These are phyloP conservation scores for Pyrenochaeta sp. DNA, from an alignment of 2,329 filamentous ascomycete species.

Conservation along the genomic window DNA sequence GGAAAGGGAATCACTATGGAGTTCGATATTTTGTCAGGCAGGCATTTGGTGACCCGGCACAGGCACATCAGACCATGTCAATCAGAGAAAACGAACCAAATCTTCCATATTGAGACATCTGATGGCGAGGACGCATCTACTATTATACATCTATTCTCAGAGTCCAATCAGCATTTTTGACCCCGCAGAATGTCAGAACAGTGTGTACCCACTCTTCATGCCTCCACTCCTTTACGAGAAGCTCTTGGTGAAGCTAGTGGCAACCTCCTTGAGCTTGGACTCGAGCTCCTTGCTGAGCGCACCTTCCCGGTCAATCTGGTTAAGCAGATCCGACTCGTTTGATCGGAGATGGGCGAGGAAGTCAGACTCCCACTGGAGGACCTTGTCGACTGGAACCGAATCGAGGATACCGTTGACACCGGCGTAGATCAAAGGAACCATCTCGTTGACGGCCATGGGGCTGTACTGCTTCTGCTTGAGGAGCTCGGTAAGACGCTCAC, in stretches of 20 bases:
- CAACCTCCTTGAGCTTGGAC: slow-evolving; percentile 78
- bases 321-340: slow-evolving; percentile 84
- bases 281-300: slow-evolving; percentile 94
- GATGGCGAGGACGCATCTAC: slow-evolving; percentile 49
- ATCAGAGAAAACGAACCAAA: slow-evolving; percentile 35
- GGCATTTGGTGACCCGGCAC: slow-evolving; percentile 3
- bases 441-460: slow-evolving; percentile 98
- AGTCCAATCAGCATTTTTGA: slow-evolving; percentile 49
- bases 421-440: slow-evolving; percentile 99
- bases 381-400: slow-evolving; percentile 85
- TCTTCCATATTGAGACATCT: slow-evolving; percentile 50
- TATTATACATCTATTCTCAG: slow-evolving; percentile 51
- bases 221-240: slow-evolving; percentile 63
- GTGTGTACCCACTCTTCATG: slow-evolving; percentile 47
- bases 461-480: slow-evolving; percentile 99
- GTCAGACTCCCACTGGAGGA: slow-evolving; percentile 92
- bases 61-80: slow-evolving; percentile 19
- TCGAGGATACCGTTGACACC: slow-evolving; percentile 99
- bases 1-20: slow-evolving; percentile 31
- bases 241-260: slow-evolving; percentile 88
- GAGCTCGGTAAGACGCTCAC: slow-evolving; percentile 98
- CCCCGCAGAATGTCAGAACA: slow-evolving; percentile 44
- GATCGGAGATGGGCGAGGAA: slow-evolving; percentile 91
- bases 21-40: slow-evolving; percentile 22
- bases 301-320: slow-evolving; percentile 94